A percentile compares a stretch with the other conserved stretches of the same genome.
Evolutionary conservation across 805 yeast genomes (phyloP).

Genomic region (Pichia thaimueangensis): DNA sequence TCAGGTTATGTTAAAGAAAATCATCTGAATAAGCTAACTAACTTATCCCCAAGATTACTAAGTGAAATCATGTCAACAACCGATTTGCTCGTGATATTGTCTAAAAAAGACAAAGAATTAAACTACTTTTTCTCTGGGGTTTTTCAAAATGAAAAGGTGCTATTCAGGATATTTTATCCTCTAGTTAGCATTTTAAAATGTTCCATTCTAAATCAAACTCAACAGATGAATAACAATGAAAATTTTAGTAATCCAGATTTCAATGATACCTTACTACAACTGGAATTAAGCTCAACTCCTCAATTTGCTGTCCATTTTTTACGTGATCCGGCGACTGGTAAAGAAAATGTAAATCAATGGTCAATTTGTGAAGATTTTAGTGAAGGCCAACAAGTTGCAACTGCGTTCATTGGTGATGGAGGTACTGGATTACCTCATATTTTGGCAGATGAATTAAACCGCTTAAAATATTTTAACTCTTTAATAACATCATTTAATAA

Average conservation of each 20-base stretch:
- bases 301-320: conserved; percentile 73
- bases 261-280: conserved; percentile 35
- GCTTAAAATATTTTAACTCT: conserved; percentile 29
- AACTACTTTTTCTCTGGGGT: conserved; percentile 75
- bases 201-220: conserved; percentile 42
- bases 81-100: conserved; percentile 63
- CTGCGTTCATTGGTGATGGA: conserved; percentile 52
- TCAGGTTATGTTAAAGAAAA: conserved; percentile 47
- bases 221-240: conserved; percentile 18
- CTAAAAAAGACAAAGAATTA: conserved; percentile 63
- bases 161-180: conserved; percentile 70
- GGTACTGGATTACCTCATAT: conserved; percentile 65
- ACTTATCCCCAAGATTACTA: conserved; percentile 61
- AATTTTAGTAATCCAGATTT: conserved; percentile 17
- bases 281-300: conserved; percentile 47
- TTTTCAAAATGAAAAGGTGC: conserved; percentile 57
- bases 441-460: conserved; percentile 45
- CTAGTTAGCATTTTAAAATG: conserved; percentile 53
- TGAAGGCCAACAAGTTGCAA: conserved; percentile 74
- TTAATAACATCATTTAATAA: conserved; percentile 27
- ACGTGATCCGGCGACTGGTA: conserved; percentile 39
- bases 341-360: conserved; percentile 58
- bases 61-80: conserved; percentile 60
- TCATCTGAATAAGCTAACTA: conserved; percentile 42
- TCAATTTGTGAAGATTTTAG: conserved; percentile 79